Evolutionary conservation across 2,329 filamentous ascomycete species (phyloP), one percentile per base, ranked within the genome.

Genomic region (Salinomyces thailandicus): DNA sequence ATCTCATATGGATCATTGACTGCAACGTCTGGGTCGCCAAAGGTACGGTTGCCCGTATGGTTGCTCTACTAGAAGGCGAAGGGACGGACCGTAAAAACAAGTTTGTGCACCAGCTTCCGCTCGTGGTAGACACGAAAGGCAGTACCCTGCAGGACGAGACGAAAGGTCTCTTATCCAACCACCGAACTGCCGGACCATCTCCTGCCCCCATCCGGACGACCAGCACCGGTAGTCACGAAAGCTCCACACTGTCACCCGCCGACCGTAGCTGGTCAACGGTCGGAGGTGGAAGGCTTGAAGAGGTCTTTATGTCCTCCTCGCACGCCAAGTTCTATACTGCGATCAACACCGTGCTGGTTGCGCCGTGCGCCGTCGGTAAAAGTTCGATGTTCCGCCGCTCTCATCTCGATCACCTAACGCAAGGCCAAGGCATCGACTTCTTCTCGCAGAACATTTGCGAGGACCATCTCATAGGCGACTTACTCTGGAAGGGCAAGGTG

Each of bases 301-400:
- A 98, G 57, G 77, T 89, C 61, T 98, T 96, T 64, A 82, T 98
- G 72, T 80, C 85, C 1, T 91, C 86, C 0, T 77, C 85, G 0
- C 91, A 98, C 59, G 85, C 86, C 50, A 98, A 98, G 57, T 96
- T 98, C 69, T 98, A 98, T 65, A 81, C 81, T 6, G 91, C 89
- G 43, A 98, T 98, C 71, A 96, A 96, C 62, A 84, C 85, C 0
- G 85, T 95, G 12, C 73, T 82, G 3, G 65, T 96, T 35, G 91
- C 91, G 0, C 91, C 93, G 6, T 98, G 91, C 61, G 81, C 93
- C 39, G 81, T 96, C 15, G 91, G 91, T 34, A 98, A 98, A 65
- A 93, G 85, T 53, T 96, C 93, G 64, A 96, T 98, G 87, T 98
- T 96, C 63, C 82, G 91, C 41, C 84, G 82, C 43, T 84, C 85